Percentiles rank a stretch among this genome's conserved stretches.
These are phyloP conservation scores for Hura crepitans DNA, from an alignment of 441 rosid genomes.

Conservation along the genomic window DNA sequence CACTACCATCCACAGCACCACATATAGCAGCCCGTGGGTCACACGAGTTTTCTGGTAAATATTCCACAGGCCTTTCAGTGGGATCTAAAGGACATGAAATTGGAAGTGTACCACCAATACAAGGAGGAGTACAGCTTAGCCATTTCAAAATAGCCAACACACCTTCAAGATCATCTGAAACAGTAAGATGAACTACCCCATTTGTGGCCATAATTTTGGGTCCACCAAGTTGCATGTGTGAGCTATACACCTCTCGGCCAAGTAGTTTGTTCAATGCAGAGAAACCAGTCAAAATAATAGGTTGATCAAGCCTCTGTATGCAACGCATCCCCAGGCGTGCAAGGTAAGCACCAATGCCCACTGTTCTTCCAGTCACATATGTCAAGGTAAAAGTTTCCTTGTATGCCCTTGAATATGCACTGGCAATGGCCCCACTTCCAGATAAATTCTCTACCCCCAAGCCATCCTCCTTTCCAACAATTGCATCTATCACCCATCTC, in stretches of 20 bases:
- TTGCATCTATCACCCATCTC: slow-evolving; percentile 94
- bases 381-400: slow-evolving; percentile 93
- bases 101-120: slow-evolving; percentile 78
- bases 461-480: slow-evolving; percentile 96
- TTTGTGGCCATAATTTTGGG: slow-evolving; percentile 99
- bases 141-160: slow-evolving; percentile 87
- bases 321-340: slow-evolving; percentile 99
- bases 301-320: slow-evolving; percentile 99
- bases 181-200: slow-evolving; percentile 98
- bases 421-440: slow-evolving; percentile 98
- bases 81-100: slow-evolving; percentile 59
- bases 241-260: slow-evolving; percentile 99
- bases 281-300: slow-evolving; percentile 97
- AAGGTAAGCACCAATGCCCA: slow-evolving; percentile 99
- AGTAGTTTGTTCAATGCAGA: slow-evolving; percentile 97
- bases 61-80: slow-evolving; percentile 85
- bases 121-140: slow-evolving; percentile 86
- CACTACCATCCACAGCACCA: slow-evolving; percentile 57
- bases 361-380: slow-evolving; percentile 94
- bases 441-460: slow-evolving; percentile 95
- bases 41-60: slow-evolving; percentile 82
- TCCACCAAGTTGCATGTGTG: slow-evolving; percentile 99
- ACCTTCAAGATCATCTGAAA: slow-evolving; percentile 98
- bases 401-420: slow-evolving; percentile 97
- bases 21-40: slow-evolving; percentile 97